Conservation (phyloP, 805 yeast species). For the Kodamaea lidongshanica region DNA sequence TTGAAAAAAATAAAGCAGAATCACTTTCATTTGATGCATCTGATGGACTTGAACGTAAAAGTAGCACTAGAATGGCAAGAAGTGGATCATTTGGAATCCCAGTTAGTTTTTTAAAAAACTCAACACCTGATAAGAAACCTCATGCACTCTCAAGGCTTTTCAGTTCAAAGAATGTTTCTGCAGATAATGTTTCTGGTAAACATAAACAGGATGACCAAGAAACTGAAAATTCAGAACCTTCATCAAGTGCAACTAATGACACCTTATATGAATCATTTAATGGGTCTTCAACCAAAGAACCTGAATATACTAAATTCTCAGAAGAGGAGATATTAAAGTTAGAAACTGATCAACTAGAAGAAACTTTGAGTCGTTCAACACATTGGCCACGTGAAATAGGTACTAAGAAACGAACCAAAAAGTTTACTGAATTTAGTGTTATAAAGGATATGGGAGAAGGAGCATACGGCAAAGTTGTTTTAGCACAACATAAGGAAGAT, state of each 20-base stretch:
- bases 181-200: background rate
- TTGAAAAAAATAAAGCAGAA: conserved; percentile 32
- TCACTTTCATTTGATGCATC: conserved; percentile 24
- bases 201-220: conserved; percentile 1
- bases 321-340: conserved; percentile 39
- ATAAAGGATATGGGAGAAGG: conserved; percentile 88
- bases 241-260: conserved; percentile 1
- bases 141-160: conserved; percentile 8
- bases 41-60: conserved; percentile 26
- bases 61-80: conserved; percentile 29
- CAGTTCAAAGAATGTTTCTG: conserved; percentile 5
- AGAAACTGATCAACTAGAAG: conserved; percentile 42
- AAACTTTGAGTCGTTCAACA: conserved; percentile 29
- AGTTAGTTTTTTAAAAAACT: conserved; percentile 10
- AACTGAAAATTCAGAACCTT: conserved; percentile 2
- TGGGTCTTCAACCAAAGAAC: background rate
- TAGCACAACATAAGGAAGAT: conserved; percentile 64
- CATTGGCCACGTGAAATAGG: conserved; percentile 56
- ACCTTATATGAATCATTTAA: background rate
- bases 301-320: conserved; percentile 19
- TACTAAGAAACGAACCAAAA: conserved; percentile 59
- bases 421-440: conserved; percentile 62
- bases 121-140: conserved; percentile 5
- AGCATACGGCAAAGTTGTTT: conserved; percentile 90
- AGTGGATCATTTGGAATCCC: conserved; percentile 25